A percentile compares a stretch with the other conserved stretches of the same genome.
These are phyloP conservation scores for Beauveria caledonica DNA, from an alignment of 2,329 filamentous ascomycete species.

Conservation along the genomic window DNA sequence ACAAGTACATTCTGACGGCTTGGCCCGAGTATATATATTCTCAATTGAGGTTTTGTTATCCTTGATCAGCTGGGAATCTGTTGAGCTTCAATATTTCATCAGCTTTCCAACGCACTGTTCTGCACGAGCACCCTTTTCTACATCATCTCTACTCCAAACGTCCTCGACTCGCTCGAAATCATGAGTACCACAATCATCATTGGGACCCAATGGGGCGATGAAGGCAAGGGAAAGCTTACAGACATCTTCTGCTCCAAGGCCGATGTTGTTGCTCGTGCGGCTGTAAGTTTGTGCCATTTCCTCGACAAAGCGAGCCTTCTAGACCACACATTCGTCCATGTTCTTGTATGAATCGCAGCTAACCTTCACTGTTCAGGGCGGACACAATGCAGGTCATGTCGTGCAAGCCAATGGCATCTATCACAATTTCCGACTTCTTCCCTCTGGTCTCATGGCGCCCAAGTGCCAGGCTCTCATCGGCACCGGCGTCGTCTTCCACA, in stretches of 20 bases:
- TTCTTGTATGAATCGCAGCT: neutral
- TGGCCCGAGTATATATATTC: too few relatives aligned
- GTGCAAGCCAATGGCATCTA: constrained; percentile 7
- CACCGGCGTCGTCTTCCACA: constrained; percentile 2
- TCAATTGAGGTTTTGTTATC: too few relatives aligned
- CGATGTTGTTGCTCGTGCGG: constrained; percentile 1
- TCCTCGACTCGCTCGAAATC: too few relatives aligned
- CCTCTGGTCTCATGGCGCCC: constrained; percentile 1
- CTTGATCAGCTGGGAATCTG: too few relatives aligned
- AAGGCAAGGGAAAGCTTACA: constrained; percentile 3
- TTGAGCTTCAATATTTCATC: too few relatives aligned
- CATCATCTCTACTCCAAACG: neutral
- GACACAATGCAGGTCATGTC: constrained; percentile 1
- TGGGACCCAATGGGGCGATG: constrained; percentile 3
- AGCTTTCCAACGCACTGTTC: too few relatives aligned
- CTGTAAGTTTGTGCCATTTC: neutral
- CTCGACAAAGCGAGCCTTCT: too few relatives aligned
- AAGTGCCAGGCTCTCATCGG: constrained; percentile 3
- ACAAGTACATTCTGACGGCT: too few relatives aligned
- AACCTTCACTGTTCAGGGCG: neutral
- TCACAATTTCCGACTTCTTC: constrained; percentile 3
- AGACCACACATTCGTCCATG: too few relatives aligned
- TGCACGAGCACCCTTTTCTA: too few relatives aligned
- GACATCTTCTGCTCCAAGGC: constrained; percentile 4
- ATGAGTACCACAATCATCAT: neutral